A percentile compares a stretch with the other conserved stretches of the same genome.
Evolutionary conservation across 768 basidiomycete species (phyloP).

Genomic region (Podaxis mareebaensis): DNA sequence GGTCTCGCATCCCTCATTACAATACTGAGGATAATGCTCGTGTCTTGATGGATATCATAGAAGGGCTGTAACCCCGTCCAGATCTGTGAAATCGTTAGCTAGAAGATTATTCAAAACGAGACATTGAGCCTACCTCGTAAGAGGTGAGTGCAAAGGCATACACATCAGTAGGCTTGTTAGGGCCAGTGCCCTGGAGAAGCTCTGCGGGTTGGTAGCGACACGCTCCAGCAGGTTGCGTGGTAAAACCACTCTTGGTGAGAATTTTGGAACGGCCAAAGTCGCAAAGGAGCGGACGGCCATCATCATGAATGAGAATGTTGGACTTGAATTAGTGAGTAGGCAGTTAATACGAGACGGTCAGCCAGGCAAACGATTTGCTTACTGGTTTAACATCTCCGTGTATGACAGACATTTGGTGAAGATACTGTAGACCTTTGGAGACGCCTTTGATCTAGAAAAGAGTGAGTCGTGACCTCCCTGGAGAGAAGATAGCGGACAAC

Average conservation of each 20-base stretch:
- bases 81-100: neutral
- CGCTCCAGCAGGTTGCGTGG: slow-evolving; percentile 17
- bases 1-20: neutral
- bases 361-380: neutral
- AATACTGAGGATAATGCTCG: neutral
- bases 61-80: neutral
- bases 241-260: slow-evolving; percentile 16
- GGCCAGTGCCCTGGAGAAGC: neutral
- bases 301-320: slow-evolving; percentile 22
- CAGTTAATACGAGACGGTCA: neutral
- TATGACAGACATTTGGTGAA: slow-evolving; percentile 18
- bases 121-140: neutral
- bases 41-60: too few species aligned
- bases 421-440: slow-evolving; percentile 19
- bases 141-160: slow-evolving; percentile 20
- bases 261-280: slow-evolving; percentile 25
- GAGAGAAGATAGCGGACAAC: neutral
- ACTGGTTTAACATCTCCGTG: slow-evolving; percentile 24
- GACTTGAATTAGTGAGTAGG: neutral
- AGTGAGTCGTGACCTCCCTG: neutral
- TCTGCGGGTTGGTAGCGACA: slow-evolving; percentile 22
- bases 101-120: neutral
- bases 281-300: slow-evolving; percentile 17
- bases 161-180: slow-evolving; percentile 13
- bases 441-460: slow-evolving; percentile 17